phyloP scores from a whole-genome alignment of 2,329 filamentous ascomycete genomes.

The Phialocephala sp. region DNA sequence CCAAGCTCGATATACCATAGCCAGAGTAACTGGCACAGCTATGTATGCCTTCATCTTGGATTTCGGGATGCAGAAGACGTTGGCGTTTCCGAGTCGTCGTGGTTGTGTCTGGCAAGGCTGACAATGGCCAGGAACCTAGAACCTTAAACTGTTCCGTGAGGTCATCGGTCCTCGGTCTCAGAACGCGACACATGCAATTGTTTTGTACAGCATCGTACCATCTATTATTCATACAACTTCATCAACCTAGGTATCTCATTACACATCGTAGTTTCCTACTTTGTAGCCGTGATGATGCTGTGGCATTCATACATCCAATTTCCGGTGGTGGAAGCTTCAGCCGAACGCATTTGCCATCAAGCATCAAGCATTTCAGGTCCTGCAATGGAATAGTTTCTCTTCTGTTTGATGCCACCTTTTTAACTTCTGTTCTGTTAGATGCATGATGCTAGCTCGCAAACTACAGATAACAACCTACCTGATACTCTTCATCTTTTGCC shows the following conservation, averaged over 20 bases:
- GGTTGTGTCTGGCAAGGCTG: neutral
- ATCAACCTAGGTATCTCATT: too few species aligned
- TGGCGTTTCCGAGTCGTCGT: neutral
- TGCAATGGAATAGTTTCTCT: neutral
- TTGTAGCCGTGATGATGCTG: neutral
- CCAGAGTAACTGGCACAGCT: constrained; percentile 62
- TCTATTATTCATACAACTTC: too few species aligned
- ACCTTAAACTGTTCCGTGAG: neutral
- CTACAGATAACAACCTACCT: neutral
- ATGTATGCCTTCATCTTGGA: constrained; percentile 60
- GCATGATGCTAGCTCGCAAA: neutral
- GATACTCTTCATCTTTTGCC: neutral
- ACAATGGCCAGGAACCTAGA: neutral
- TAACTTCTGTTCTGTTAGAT: neutral
- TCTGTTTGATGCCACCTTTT: neutral
- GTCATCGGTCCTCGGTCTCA: constrained; percentile 1
- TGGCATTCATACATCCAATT: neutral
- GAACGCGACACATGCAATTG: constrained; percentile 1
- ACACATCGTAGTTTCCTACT: neutral
- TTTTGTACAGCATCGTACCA: neutral
- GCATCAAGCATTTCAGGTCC: too few species aligned
- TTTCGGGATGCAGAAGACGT: constrained; percentile 10
- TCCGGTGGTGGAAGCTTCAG: neutral
- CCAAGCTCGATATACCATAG: constrained; percentile 70
- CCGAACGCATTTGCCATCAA: too few species aligned